A percentile compares a stretch with the other conserved stretches of the same genome.
These are phyloP conservation scores for Metarhizium sp. DNA, from an alignment of 2,329 filamentous ascomycete species.

Conservation along the genomic window DNA sequence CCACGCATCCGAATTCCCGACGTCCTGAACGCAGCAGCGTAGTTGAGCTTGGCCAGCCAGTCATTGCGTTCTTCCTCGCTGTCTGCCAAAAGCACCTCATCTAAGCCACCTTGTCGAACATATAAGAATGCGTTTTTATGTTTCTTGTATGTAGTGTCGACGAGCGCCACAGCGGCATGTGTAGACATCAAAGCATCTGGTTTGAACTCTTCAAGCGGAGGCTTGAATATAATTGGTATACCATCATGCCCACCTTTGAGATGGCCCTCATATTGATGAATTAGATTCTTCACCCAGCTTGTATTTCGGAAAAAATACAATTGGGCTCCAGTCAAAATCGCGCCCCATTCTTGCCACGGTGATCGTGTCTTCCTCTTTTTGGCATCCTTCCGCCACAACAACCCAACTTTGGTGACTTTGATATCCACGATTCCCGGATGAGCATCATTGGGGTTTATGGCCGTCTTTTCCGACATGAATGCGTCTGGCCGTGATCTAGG, in stretches of 20 bases:
- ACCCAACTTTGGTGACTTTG: conserved; percentile 90
- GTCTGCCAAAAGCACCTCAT: conserved; percentile 86
- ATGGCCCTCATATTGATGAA: conserved; percentile 79
- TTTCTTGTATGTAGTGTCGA: conserved; percentile 81
- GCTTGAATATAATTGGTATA: conserved; percentile 78
- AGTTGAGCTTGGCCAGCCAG: conserved; percentile 93
- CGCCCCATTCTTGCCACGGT: conserved; percentile 98
- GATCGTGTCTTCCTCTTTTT: conserved; percentile 93
- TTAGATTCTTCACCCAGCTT: conserved; percentile 81
- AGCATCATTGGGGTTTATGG: conserved; percentile 75
- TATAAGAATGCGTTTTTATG: conserved; percentile 95
- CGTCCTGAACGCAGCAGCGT: conserved; percentile 87
- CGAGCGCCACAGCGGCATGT: conserved; percentile 79
- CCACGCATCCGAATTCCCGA: conserved; percentile 86
- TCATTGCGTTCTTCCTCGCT: conserved; percentile 90
- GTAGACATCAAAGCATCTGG: conserved; percentile 90
- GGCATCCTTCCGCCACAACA: conserved; percentile 86
- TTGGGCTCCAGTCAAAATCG: conserved; percentile 90
- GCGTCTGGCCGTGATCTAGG: conserved; percentile 88
- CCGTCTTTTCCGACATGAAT: conserved; percentile 82
- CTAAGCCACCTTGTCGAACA: conserved; percentile 74
- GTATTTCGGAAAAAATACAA: conserved; percentile 95
- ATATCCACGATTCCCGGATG: conserved; percentile 94
- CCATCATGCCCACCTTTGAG: conserved; percentile 67
- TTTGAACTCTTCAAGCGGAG: conserved; percentile 84